Base-by-base conservation (phyloP, 257 asterid species). In the Solanum habrochaites region DNA sequence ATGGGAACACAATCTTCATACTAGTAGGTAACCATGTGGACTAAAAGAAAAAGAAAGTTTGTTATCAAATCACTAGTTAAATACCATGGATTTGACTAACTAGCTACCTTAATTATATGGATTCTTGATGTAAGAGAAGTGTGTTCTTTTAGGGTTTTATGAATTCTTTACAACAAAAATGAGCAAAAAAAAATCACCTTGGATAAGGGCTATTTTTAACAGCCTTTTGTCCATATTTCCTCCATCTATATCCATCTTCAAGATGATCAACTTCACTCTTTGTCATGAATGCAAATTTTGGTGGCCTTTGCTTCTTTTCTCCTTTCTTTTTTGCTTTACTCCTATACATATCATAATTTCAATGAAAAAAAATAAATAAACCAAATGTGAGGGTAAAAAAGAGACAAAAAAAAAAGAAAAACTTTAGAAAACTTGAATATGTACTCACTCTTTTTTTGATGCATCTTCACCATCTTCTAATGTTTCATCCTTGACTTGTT, bases 231-330 rank as follows among this genome's bases (percentile, higher is more conserved):
- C 98, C 98, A 86, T 95, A 95, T 89, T 95, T 95, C 89, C 98
- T 94, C 98, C 98, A 95, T 92, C 95, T 90, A 64, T 94, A 95
- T 64, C 98, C 98, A 86, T 95, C 98, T 90, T 95, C 98, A 86
- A 95, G 92, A 83, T 94, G 98, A 93, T 94, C 98, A 37, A 95
- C 95, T 89, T 95, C 98, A 75, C 98, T 95, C 90, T 94, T 95
- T 2, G 98, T 95, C 98, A 95, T 92, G 94, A 95, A 95, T 64
- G 98, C 98, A 88, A 92, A 92, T 58, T 95, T 87, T n/a, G 93
- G 92, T 84, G 90, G 94, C 58, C 86, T 92, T 88, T 94, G 93
- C 90, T 93, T 93, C 93, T 94, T 93, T 91, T 94, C 98, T 23
- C 89, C 94, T 85, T 93, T 93, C 92, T 95, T 95, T 92, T 94